A percentile compares a stretch with the other conserved stretches of the same genome.
These are phyloP conservation scores for Lanzia echinophila DNA, from an alignment of 2,329 filamentous ascomycete species.

Conservation along the genomic window DNA sequence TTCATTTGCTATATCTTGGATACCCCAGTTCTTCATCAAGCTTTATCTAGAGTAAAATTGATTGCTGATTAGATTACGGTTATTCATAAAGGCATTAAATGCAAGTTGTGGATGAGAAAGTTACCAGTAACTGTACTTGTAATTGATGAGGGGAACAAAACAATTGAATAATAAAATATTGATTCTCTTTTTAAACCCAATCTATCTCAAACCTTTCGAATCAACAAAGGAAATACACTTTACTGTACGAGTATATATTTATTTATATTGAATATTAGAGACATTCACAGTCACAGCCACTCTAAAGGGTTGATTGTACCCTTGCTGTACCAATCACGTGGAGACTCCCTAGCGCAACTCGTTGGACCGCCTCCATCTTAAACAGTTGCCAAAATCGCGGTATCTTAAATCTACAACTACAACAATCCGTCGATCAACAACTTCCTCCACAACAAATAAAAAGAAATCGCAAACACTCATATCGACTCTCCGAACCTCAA, in stretches of 20 bases:
- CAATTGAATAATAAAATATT: too few relatives aligned
- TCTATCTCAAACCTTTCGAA: too few relatives aligned
- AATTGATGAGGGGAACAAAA: too few relatives aligned
- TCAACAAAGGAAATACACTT: too few relatives aligned
- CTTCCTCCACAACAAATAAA: constrained; percentile 1
- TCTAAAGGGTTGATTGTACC: not conserved
- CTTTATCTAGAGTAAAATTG: constrained; percentile 5
- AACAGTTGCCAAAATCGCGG: constrained; percentile 6
- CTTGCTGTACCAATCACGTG: not conserved
- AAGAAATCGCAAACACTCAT: constrained; percentile 10
- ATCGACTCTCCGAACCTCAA: constrained; percentile 3
- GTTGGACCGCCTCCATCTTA: constrained; percentile 10
- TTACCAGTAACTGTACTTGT: too few relatives aligned
- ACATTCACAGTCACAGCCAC: too few relatives aligned
- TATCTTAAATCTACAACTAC: constrained; percentile 6
- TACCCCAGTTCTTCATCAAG: not conserved
- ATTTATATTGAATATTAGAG: too few relatives aligned
- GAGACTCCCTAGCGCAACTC: constrained; percentile 9
- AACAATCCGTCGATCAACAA: not conserved
- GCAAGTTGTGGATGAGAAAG: too few relatives aligned
- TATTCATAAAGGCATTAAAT: not conserved
- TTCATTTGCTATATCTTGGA: not conserved
- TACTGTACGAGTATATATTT: too few relatives aligned
- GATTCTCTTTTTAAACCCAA: too few relatives aligned
- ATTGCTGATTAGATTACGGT: constrained; percentile 4